Evolutionary conservation across 73 alveolate genomes (phyloP), one percentile per base, ranked within the genome.

Genomic region (Symbiodinium pilosum): DNA sequence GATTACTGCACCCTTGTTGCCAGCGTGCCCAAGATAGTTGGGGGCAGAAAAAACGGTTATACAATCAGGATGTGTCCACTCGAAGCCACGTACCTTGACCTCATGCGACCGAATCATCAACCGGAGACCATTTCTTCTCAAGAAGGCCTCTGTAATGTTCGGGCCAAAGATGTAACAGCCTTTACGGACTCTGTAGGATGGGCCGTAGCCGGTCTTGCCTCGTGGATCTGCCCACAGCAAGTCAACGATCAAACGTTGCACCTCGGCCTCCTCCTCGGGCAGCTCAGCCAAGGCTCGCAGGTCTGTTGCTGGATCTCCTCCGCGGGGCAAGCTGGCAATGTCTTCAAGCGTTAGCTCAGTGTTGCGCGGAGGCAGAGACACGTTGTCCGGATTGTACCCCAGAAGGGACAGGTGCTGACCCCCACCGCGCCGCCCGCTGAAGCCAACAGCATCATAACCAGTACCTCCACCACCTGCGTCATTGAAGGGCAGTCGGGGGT

Each of bases 131-230:
- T 87, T 87, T 83, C 44, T 54, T 47, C 85, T 21, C 21, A 87
- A 44, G 68, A 87, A 87, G 64, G 95, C 95, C 26, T 24, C 12
- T 39, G 95, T 87, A 39, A 87, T 68, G 68, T 87, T 83, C 14
- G 95, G 95, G 43, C 95, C 95, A n/a, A 87, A 87, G 40, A 87
- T 87, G 95, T 87, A 87, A 68, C 95, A 87, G 4, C 95, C 95
- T 40, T 87, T 87, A 6, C 93, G 77, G 34, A 87, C 95, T 34
- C 95, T 38, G 95, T 59, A 87, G 68, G 95, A 87, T 2, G 95
- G 95, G 21, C 95, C 95, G 42, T 87, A 87, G 36, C 95, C 95
- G 28, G 95, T 87, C 85, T 87, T 87, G 38, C 95, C 95, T 8
- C 95, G 39, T 0, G 95, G 95, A 38, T 87, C 95, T 8, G 95